Base-by-base conservation (phyloP, 2,329 filamentous ascomycete genomes). In the Apiospora saccharicola region DNA sequence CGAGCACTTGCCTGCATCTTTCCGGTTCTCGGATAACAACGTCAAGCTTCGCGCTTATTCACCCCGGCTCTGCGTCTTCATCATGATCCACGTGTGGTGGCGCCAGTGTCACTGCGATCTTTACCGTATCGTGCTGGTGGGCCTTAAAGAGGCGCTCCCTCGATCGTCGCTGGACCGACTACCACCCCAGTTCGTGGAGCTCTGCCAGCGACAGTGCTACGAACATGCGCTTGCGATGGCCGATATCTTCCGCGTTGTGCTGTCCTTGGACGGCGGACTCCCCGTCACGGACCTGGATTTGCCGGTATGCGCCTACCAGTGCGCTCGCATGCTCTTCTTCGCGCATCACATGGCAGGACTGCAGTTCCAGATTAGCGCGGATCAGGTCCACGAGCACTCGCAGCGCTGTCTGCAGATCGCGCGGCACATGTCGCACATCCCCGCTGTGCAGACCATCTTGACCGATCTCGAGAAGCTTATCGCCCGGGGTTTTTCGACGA, bases 1-100 rank as follows among this genome's bases (percentile, higher is more conserved):
- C 67, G 83, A 85, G 26, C 82, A 88, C 34, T 78, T 90, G 6
- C 88, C 88, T 1, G 81, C 85, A 0, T 89, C 87, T 13, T 90
- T 90, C 75, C 86, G 87, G 67, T 90, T 89, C 78, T 89, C 87
- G 14, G 88, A 90, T 73, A 86, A 83, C 73, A 90, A 89, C 43
- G 81, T 90, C 4, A 84, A 87, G 19, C 81, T 90, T 34, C 85
- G 88, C 7, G 86, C 87, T 3, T 90, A 90, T 75, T 90, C 88
- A 0, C 86, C 88, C 2, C 83, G 88, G 4, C 83, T 90, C 6
- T 89, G 87, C 73, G 87, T 88, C 57, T 78, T 78, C 43, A 73
- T 82, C n/a, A 78, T 81, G 75, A 72, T 82, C 10, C 79, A 81
- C 72, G 75, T 80, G 24, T 82, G 80, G 0, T 85, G 81, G 77